A percentile compares a stretch with the other conserved stretches of the same genome.
Conservation (phyloP, 768 basidiomycete genomes). For the Pleurotus eryngii region DNA sequence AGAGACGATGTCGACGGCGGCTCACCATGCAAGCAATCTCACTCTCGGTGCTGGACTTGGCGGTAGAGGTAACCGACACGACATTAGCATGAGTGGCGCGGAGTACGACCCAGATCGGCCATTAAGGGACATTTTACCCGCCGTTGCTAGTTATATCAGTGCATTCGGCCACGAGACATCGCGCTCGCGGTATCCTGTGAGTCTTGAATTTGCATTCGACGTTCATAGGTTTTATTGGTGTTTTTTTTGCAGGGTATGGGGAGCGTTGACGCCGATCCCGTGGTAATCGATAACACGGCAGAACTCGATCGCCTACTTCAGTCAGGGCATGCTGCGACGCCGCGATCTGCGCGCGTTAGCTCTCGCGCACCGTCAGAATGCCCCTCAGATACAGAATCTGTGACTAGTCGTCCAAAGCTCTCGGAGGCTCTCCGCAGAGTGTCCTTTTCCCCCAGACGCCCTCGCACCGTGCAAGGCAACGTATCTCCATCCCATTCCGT, state of each 20-base stretch:
- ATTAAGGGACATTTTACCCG: constrained; percentile 66
- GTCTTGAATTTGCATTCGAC: constrained; percentile 17
- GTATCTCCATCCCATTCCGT: constrained; percentile 9
- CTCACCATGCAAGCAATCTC: constrained; percentile 86
- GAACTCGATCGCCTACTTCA: constrained; percentile 60
- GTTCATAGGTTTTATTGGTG: not conserved
- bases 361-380: constrained; percentile 50
- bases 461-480: constrained; percentile 42
- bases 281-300: constrained; percentile 59
- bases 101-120: constrained; percentile 88
- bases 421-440: constrained; percentile 69
- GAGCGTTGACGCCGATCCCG: constrained; percentile 47
- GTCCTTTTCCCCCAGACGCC: constrained; percentile 75
- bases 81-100: constrained; percentile 64
- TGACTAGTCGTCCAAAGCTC: constrained; percentile 55
- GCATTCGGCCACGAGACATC: constrained; percentile 53
- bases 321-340: constrained; percentile 43
- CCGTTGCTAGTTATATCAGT: constrained; percentile 53
- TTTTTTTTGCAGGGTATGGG: constrained; percentile 22
- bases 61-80: constrained; percentile 45
- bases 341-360: constrained; percentile 37
- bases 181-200: constrained; percentile 46
- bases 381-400: constrained; percentile 48
- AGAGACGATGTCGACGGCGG: constrained; percentile 76
- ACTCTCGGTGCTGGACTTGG: constrained; percentile 84